Evolutionary conservation across 768 basidiomycete genomes (phyloP), one percentile per base, ranked within the genome.

Genomic region (Chalciporus pseudorubinellus): DNA sequence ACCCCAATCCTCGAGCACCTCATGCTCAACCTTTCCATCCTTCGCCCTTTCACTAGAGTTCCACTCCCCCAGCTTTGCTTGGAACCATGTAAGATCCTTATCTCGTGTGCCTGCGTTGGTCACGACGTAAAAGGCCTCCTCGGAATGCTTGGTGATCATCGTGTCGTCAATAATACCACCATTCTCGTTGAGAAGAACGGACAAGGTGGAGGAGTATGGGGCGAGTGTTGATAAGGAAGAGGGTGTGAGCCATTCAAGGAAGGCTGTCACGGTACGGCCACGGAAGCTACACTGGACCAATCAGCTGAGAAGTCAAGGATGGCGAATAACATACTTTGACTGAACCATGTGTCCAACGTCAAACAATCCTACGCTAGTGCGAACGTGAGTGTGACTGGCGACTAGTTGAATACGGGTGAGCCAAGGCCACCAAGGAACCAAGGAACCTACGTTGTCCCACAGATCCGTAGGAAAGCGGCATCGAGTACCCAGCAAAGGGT

Each of bases 311-410:
- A 3, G 1, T 39, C n/a, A 34, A 7, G 42, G 38, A 39, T 18
- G 26, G 26, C 48, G 26, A 12, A n/a, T 48, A 31, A 51, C 80
- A 43, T 61, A 93, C 92, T 83, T 87, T 29, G 84, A 83, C 68
- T 98, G 95, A 14, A 98, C 89, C 95, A 99, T 99, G 70, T 99
- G 97, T 19, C 92, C 92, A 22, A 99, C 97, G 64, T 99, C 97
- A 67, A 99, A 99, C 28, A 99, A 75, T 1, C 94, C 94, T 1
- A 82, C 90, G 31, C 78, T 79, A 12, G 73, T 80, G 38, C 97
- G 84, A 45, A 95, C 90, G 62, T 98, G 88, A 40, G 87, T 82
- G 70, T 99, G 95, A 59, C 91, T 93, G 9, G 87, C 84, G 47
- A 92, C 95, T 97, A 66, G 26, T 34, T 36, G 36, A 21, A 42